Evolutionary conservation across 2,329 filamentous ascomycete genomes (phyloP).

Genomic region (Ophiocordyceps unilateralis): DNA sequence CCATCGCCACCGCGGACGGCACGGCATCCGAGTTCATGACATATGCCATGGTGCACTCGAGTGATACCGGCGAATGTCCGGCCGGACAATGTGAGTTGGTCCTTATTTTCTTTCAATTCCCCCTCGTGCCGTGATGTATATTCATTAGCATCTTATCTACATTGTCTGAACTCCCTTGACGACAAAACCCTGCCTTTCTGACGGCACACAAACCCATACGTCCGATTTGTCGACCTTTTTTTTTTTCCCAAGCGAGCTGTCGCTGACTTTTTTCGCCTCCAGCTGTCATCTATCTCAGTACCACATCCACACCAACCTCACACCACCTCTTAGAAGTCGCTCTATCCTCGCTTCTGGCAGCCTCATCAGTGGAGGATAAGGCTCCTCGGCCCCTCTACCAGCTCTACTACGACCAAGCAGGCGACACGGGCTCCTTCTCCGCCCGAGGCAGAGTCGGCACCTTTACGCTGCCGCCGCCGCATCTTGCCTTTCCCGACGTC

Average conservation of each 20-base stretch:
- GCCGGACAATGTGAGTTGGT: constrained; percentile 62
- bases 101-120: constrained; percentile 7
- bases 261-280: constrained; percentile 4
- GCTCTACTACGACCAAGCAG: constrained; percentile 37
- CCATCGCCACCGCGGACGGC: constrained; percentile 18
- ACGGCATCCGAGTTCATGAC: constrained; percentile 25
- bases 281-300: constrained; percentile 21
- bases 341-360: constrained; percentile 22
- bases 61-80: constrained; percentile 86
- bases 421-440: constrained; percentile 9
- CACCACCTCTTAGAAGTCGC: constrained; percentile 20
- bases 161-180: constrained; percentile 95
- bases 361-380: constrained; percentile 11
- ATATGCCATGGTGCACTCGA: constrained; percentile 60
- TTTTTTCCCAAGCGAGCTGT: no score
- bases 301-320: constrained; percentile 16
- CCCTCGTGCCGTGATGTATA: constrained; percentile 58
- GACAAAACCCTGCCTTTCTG: constrained; percentile 86
- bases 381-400: constrained; percentile 25
- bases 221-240: no score
- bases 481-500: constrained; percentile 56
- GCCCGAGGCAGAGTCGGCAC: constrained; percentile 27
- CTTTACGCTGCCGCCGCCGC: constrained; percentile 43
- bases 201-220: no score
- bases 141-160: constrained; percentile 95